Percentiles rank a stretch among this genome's conserved stretches.
Conservation (phyloP, 2,329 filamentous ascomycete genomes). For the Malbranchea cinnamomea region DNA sequence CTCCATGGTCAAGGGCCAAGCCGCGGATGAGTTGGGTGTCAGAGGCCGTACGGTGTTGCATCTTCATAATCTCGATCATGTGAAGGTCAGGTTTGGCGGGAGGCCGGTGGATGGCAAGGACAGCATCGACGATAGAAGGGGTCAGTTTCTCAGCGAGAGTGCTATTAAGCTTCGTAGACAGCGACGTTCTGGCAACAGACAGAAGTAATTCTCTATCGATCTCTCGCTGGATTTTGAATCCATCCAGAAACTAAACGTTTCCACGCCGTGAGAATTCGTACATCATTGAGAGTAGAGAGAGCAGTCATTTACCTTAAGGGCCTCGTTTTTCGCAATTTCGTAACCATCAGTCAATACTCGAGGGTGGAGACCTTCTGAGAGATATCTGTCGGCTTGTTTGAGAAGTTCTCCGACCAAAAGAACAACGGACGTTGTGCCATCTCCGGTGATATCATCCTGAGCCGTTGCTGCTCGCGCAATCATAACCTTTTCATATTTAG, state of each 20-base stretch:
- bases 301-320: conserved; percentile 52
- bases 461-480: conserved; percentile 76
- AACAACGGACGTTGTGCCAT: conserved; percentile 94
- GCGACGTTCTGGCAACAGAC: conserved; percentile 82
- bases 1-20: conserved; percentile 84
- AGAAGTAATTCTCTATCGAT: conserved; percentile 89
- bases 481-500: conserved; percentile 38
- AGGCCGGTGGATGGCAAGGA: conserved; percentile 81
- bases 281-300: not conserved
- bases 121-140: conserved; percentile 88
- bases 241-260: conserved; percentile 61
- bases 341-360: conserved; percentile 95
- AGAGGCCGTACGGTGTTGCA: conserved; percentile 93
- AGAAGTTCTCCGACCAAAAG: conserved; percentile 88
- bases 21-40: conserved; percentile 94
- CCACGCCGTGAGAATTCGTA: conserved; percentile 9
- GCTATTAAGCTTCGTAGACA: conserved; percentile 87
- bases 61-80: conserved; percentile 99
- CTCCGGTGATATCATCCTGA: conserved; percentile 95
- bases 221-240: conserved; percentile 76
- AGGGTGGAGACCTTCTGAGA: conserved; percentile 91
- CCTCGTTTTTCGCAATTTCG: conserved; percentile 87
- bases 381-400: conserved; percentile 94
- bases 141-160: conserved; percentile 82
- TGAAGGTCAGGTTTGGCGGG: conserved; percentile 90